A percentile compares a stretch with the other conserved stretches of the same genome.
Evolutionary conservation across 2,329 filamentous ascomycete species (phyloP).

Genomic region (Xylariaceae sp.): DNA sequence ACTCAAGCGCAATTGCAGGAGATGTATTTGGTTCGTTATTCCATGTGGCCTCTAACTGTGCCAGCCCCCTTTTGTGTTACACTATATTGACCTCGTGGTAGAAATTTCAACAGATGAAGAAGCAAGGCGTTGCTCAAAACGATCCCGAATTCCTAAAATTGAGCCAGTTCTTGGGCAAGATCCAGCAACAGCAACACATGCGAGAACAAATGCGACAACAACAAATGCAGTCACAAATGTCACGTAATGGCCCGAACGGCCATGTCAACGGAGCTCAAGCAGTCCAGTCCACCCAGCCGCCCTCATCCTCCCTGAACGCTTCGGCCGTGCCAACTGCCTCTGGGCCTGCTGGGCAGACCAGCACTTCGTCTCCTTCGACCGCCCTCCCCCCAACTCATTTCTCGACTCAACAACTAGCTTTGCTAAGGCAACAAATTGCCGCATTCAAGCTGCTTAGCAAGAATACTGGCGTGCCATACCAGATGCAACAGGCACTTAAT

Average conservation of each 20-base stretch:
- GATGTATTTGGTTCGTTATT: slow-evolving; percentile 62
- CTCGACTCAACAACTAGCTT: slow-evolving; percentile 77
- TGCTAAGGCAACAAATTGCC: slow-evolving; percentile 84
- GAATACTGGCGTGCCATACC: slow-evolving; percentile 79
- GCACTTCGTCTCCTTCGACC: slow-evolving; percentile 45
- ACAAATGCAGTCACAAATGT: slow-evolving; percentile 55
- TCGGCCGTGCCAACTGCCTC: slow-evolving; percentile 49
- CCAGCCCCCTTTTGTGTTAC: not conserved
- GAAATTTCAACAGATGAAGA: slow-evolving; percentile 91
- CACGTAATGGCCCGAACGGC: slow-evolving; percentile 63
- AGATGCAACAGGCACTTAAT: slow-evolving; percentile 84
- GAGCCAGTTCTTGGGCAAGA: slow-evolving; percentile 74
- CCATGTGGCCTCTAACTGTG: not conserved
- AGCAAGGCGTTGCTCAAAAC: slow-evolving; percentile 76
- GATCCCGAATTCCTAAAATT: slow-evolving; percentile 90
- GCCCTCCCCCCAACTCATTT: slow-evolving; percentile 61
- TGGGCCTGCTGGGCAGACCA: slow-evolving; percentile 38
- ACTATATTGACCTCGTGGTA: slow-evolving; percentile 47
- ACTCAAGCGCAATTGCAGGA: slow-evolving; percentile 82
- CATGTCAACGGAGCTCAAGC: slow-evolving; percentile 57
- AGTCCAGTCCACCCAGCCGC: slow-evolving; percentile 45
- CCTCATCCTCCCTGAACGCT: slow-evolving; percentile 45
- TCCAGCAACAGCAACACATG: slow-evolving; percentile 71
- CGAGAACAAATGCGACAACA: slow-evolving; percentile 63
- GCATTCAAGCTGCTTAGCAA: slow-evolving; percentile 91